Conservation (phyloP, 805 yeast genomes). For the Grigorovia humatica region DNA sequence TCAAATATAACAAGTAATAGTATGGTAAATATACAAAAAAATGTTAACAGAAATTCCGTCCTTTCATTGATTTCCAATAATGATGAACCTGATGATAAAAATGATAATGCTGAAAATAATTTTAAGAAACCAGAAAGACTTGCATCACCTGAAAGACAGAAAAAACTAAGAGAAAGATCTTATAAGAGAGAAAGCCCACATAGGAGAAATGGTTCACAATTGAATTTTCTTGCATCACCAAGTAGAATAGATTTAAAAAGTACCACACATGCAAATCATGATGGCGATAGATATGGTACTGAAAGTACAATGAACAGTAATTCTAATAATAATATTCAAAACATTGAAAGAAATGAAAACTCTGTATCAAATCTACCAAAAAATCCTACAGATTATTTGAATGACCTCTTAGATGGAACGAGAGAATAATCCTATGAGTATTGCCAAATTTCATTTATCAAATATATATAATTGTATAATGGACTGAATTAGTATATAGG, state of each 20-base stretch:
- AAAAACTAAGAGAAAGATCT: conserved; percentile 6
- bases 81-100: background rate
- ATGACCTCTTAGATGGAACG: no score
- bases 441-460: no score
- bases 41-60: background rate
- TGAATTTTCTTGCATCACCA: conserved; percentile 19
- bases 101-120: background rate
- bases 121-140: conserved; percentile 21
- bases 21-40: background rate
- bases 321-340: no score
- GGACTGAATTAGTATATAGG: no score
- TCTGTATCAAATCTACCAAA: no score
- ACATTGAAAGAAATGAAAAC: no score
- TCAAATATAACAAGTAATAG: conserved; percentile 14
- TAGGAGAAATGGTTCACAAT: conserved; percentile 30
- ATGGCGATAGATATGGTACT: no score
- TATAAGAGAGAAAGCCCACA: conserved; percentile 26
- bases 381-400: no score
- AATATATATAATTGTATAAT: no score
- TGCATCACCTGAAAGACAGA: conserved; percentile 24
- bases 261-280: background rate
- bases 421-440: no score
- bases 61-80: background rate
- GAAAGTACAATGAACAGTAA: background rate
- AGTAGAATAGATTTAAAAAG: background rate